These are phyloP conservation scores for Trypanosoma mega DNA, from an alignment of 208 protist genomes.

Conservation along the genomic window DNA sequence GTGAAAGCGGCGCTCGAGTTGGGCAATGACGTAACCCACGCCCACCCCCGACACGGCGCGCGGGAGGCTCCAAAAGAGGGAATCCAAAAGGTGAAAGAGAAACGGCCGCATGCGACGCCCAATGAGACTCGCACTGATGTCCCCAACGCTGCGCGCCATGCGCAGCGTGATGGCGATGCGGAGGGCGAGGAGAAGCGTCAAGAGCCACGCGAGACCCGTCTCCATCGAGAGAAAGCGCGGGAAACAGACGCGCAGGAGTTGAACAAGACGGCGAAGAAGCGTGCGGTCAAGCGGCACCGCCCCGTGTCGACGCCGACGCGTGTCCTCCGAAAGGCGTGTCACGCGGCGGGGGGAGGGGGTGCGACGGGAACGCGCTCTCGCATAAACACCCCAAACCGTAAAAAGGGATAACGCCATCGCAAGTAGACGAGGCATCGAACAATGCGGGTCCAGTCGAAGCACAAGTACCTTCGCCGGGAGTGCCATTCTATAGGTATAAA, in stretches of 20 bases:
- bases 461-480: too few species aligned
- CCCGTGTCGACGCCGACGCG: background rate
- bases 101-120: constrained; percentile 56
- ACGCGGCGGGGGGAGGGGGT: too few species aligned
- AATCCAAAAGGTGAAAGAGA: constrained; percentile 60
- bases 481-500: too few species aligned
- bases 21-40: constrained; percentile 64
- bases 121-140: constrained; percentile 57
- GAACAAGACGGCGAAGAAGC: constrained; percentile 54
- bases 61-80: constrained; percentile 67
- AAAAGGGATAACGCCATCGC: too few species aligned
- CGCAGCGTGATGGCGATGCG: constrained; percentile 62
- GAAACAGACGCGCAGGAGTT: constrained; percentile 67
- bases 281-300: constrained; percentile 32
- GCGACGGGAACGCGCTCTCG: too few species aligned
- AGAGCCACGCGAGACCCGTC: constrained; percentile 34
- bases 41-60: constrained; percentile 60
- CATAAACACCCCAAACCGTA: too few species aligned
- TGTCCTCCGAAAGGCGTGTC: background rate
- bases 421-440: too few species aligned
- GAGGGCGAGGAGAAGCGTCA: constrained; percentile 49
- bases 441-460: too few species aligned
- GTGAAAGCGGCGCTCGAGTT: constrained; percentile 62
- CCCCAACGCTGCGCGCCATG: constrained; percentile 53
- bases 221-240: constrained; percentile 54